These are phyloP conservation scores for Marchantia polymorpha DNA, from an alignment of 225 moss, liverwort and hornwort genomes.

Conservation along the genomic window DNA sequence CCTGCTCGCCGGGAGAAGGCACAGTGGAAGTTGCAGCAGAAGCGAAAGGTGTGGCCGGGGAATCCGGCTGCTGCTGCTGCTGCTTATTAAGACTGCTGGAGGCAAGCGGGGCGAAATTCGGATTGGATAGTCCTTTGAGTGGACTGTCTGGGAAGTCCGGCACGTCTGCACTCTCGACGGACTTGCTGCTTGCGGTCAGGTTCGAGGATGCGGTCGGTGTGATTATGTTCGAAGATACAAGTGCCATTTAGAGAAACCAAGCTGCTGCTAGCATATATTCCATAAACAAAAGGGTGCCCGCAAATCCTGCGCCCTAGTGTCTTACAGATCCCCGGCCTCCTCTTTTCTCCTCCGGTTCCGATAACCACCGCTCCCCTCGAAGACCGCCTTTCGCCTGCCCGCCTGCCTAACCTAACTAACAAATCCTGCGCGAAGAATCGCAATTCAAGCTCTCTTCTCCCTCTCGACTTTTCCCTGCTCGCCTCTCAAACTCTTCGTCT, in stretches of 20 bases:
- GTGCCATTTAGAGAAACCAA: slow-evolving; percentile 43
- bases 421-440: neutral
- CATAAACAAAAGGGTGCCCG: slow-evolving; percentile 28
- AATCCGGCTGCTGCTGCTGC: slow-evolving; percentile 29
- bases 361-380: neutral
- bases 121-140: slow-evolving; percentile 15
- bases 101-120: slow-evolving; percentile 9
- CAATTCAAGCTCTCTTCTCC: neutral
- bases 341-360: neutral
- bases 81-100: neutral
- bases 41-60: slow-evolving; percentile 18
- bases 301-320: slow-evolving; percentile 1
- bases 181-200: slow-evolving; percentile 11
- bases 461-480: no score
- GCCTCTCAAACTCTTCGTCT: neutral
- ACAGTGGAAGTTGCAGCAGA: slow-evolving; percentile 13
- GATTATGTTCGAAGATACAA: slow-evolving; percentile 30
- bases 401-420: slow-evolving; percentile 12
- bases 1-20: slow-evolving; percentile 19
- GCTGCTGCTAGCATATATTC: slow-evolving; percentile 30
- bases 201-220: slow-evolving; percentile 27
- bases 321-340: neutral
- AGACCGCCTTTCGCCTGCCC: neutral
- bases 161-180: slow-evolving; percentile 12
- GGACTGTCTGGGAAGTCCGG: slow-evolving; percentile 19